phyloP scores from a whole-genome alignment of 108 stramenopile genomes.

The Cyclotella cryptica region DNA sequence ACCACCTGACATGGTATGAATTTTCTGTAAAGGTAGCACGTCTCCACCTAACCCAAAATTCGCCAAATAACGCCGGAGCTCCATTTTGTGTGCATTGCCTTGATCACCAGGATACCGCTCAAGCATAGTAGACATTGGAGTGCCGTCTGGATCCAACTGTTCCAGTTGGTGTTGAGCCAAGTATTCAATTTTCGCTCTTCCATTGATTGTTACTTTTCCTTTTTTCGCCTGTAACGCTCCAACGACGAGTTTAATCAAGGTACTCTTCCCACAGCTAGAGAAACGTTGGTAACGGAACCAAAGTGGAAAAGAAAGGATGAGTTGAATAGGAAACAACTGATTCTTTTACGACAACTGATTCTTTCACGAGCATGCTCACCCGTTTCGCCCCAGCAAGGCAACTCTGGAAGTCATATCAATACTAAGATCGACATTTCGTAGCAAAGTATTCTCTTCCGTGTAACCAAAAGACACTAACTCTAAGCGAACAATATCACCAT shows the following conservation, averaged over 20 bases:
- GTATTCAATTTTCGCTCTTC: constrained; percentile 85
- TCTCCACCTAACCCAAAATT: constrained; percentile 80
- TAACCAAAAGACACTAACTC: constrained; percentile 91
- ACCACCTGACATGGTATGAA: constrained; percentile 88
- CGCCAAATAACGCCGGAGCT: constrained; percentile 77
- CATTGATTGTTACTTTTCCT: constrained; percentile 79
- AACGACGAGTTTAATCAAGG: constrained; percentile 89
- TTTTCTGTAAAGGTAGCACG: constrained; percentile 73
- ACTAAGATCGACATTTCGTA: constrained; percentile 66
- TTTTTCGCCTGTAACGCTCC: constrained; percentile 73
- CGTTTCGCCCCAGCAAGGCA: constrained; percentile 70
- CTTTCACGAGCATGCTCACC: constrained; percentile 49
- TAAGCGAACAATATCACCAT: constrained; percentile 78
- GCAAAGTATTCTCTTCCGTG: constrained; percentile 50
- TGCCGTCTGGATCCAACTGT: constrained; percentile 85
- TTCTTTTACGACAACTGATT: background rate
- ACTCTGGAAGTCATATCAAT: constrained; percentile 59
- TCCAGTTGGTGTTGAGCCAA: constrained; percentile 96
- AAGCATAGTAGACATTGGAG: constrained; percentile 81
- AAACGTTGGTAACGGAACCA: background rate
- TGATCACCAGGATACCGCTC: constrained; percentile 83
- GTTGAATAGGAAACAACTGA: background rate
- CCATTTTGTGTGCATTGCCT: constrained; percentile 65
- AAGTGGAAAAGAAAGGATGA: background rate
- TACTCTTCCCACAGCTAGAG: constrained; percentile 65